These are phyloP conservation scores for Eucommia ulmoides DNA, from an alignment of 257 asterid genomes.

Conservation along the genomic window DNA sequence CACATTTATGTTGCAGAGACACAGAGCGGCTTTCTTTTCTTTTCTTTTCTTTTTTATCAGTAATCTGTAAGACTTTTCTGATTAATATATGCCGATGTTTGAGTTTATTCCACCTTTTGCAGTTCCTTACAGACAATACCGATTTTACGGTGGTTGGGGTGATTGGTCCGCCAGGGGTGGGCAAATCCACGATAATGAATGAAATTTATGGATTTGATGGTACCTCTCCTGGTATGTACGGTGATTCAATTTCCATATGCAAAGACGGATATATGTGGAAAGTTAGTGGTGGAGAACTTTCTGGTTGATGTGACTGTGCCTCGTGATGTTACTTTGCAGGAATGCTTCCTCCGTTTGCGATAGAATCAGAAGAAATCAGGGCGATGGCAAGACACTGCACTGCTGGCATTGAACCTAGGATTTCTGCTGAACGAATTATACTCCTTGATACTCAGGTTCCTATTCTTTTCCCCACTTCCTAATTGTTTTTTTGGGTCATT, in stretches of 20 bases:
- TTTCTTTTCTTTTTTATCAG: not conserved
- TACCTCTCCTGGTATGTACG: slow-evolving; percentile 50
- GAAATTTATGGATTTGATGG: slow-evolving; percentile 92
- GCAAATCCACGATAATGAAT: slow-evolving; percentile 85
- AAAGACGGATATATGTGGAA: too few species aligned
- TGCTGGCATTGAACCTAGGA: slow-evolving; percentile 79
- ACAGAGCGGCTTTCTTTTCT: not conserved
- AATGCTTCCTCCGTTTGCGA: slow-evolving; percentile 78
- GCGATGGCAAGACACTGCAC: slow-evolving; percentile 82
- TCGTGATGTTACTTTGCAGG: slow-evolving; percentile 24
- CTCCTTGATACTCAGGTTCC: slow-evolving; percentile 95
- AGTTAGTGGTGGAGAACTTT: too few species aligned
- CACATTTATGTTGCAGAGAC: too few species aligned
- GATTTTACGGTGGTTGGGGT: slow-evolving; percentile 91
- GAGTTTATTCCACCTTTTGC: slow-evolving; percentile 13
- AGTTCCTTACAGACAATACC: slow-evolving; percentile 91
- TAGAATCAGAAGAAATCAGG: slow-evolving; percentile 76
- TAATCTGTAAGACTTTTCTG: too few species aligned
- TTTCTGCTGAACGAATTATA: slow-evolving; percentile 77
- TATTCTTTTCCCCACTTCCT: too few species aligned
- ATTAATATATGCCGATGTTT: not conserved
- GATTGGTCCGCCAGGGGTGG: slow-evolving; percentile 86
- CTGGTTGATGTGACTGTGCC: too few species aligned
- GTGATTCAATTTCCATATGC: too few species aligned
- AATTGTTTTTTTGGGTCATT: too few species aligned